Conservation (phyloP, 441 rosid species). For the Hura crepitans region DNA sequence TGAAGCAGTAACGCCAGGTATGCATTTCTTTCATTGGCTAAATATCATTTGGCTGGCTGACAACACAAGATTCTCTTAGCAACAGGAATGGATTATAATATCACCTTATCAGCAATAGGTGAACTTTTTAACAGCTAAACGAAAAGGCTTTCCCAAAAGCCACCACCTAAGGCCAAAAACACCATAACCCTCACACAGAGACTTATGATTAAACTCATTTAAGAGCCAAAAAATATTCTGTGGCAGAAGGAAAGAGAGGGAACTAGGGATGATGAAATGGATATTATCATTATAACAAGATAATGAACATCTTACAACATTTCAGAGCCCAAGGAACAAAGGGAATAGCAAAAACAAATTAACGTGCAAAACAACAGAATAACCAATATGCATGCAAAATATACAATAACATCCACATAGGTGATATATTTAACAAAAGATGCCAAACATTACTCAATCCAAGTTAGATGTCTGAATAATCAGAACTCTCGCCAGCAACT, state of each 20-base stretch:
- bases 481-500: neutral
- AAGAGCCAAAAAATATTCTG: neutral
- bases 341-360: neutral
- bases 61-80: neutral
- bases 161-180: neutral
- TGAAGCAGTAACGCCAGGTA: neutral
- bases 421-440: conserved; percentile 17
- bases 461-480: neutral
- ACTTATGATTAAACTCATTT: neutral
- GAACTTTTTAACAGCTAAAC: neutral
- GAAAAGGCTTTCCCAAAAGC: neutral
- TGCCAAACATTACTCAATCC: conserved; percentile 12
- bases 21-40: neutral
- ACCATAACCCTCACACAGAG: neutral
- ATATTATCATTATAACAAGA: conserved; percentile 5
- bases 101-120: neutral
- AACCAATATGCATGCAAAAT: conserved; percentile 15
- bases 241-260: neutral
- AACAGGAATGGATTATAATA: neutral
- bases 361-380: neutral
- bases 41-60: neutral
- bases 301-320: conserved; percentile 15
- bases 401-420: conserved; percentile 22
- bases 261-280: neutral
- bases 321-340: neutral